A percentile compares a stretch with the other conserved stretches of the same genome.
phyloP scores from a whole-genome alignment of 2,329 filamentous ascomycete genomes.

The Curvularia sp. region DNA sequence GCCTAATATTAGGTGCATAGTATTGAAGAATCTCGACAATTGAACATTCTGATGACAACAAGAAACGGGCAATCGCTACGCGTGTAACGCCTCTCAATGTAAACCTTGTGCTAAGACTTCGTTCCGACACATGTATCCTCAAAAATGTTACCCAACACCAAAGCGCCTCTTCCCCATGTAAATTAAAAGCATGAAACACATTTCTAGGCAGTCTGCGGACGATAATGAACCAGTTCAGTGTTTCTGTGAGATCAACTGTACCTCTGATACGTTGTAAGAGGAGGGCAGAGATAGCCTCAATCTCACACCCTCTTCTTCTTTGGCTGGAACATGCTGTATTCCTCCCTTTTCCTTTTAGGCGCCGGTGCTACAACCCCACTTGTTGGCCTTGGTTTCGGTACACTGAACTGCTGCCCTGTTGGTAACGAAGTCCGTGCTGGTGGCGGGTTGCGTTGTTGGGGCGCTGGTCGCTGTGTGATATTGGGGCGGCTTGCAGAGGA shows the following conservation, averaged over 20 bases:
- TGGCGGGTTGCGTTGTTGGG: constrained; percentile 21
- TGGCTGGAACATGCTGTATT: constrained; percentile 32
- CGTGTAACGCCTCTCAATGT: neutral
- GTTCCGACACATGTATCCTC: neutral
- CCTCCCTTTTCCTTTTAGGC: constrained; percentile 29
- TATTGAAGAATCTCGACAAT: neutral
- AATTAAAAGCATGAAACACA: neutral
- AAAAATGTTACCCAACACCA: neutral
- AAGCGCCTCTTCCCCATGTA: neutral
- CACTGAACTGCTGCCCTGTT: constrained; percentile 40
- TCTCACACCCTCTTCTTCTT: constrained; percentile 25
- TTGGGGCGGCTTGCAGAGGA: constrained; percentile 22
- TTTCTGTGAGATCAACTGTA: neutral
- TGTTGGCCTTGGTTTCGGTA: constrained; percentile 32
- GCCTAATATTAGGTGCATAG: too few relatives aligned
- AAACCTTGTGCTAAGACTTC: neutral
- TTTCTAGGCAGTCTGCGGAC: neutral
- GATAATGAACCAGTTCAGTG: neutral
- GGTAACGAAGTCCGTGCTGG: constrained; percentile 37
- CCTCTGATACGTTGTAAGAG: neutral
- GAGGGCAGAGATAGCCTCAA: too few relatives aligned
- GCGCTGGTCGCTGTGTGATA: constrained; percentile 35
- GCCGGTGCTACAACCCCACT: constrained; percentile 19
- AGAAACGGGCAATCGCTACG: neutral
- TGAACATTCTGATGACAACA: neutral